Percentiles rank a stretch among this genome's conserved stretches.
Evolutionary conservation across 108 stramenopile species (phyloP).

Genomic region (Fragilaria radians): DNA sequence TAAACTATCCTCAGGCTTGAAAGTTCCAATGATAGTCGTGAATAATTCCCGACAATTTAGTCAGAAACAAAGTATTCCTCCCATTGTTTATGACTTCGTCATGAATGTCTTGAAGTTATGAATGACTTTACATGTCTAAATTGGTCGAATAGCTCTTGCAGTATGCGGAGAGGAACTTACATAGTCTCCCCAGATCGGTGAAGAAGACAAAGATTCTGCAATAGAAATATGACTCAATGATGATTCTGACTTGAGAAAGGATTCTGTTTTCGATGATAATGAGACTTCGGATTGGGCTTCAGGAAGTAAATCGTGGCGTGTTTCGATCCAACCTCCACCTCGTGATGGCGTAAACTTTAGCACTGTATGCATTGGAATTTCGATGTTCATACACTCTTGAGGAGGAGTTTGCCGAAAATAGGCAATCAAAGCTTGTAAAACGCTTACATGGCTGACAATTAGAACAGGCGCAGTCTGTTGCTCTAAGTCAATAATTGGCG

Average conservation of each 20-base stretch:
- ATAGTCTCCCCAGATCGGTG: slow-evolving; percentile 47
- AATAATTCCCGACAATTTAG: no score
- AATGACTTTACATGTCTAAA: no score
- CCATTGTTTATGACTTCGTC: no score
- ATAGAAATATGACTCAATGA: not conserved
- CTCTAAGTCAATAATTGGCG: slow-evolving; percentile 82
- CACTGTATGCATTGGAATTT: slow-evolving; percentile 82
- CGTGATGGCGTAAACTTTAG: slow-evolving; percentile 79
- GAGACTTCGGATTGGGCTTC: not conserved
- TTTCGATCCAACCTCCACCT: slow-evolving; percentile 83
- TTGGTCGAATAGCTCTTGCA: no score
- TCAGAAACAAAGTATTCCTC: no score
- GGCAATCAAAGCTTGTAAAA: slow-evolving; percentile 79
- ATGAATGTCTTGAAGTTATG: no score
- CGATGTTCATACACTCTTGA: slow-evolving; percentile 69
- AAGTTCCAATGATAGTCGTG: no score
- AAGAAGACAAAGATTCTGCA: not conserved
- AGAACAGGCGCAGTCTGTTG: slow-evolving; percentile 82
- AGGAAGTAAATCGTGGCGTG: slow-evolving; percentile 27
- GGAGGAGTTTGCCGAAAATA: slow-evolving; percentile 80
- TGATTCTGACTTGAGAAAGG: not conserved
- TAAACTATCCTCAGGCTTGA: no score
- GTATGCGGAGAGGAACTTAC: slow-evolving; percentile 5
- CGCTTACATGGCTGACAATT: slow-evolving; percentile 85
- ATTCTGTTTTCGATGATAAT: not conserved